Evolutionary conservation across 257 asterid genomes (phyloP).

Genomic region (Dorcoceras hygrometricum): DNA sequence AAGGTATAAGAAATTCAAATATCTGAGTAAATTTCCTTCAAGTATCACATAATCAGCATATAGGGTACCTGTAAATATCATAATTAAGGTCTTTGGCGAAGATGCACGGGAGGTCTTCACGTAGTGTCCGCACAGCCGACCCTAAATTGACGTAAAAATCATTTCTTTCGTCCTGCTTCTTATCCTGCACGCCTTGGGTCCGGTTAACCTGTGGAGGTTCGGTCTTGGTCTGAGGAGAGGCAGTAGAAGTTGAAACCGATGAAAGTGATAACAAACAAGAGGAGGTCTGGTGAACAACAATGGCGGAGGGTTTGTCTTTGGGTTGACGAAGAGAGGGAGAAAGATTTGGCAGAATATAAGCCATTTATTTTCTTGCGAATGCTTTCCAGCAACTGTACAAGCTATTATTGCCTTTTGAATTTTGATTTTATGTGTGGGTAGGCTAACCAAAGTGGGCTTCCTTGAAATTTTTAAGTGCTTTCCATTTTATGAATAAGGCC

Average conservation of each 20-base stretch:
- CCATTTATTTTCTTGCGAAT: conserved; percentile 39
- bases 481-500: too few species aligned
- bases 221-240: conserved; percentile 35
- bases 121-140: conserved; percentile 77
- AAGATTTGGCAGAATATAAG: conserved; percentile 68
- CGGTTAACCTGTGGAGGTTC: conserved; percentile 42
- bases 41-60: background rate
- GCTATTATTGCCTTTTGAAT: too few species aligned
- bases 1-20: background rate
- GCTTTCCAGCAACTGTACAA: too few species aligned
- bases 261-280: conserved; percentile 14
- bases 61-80: conserved; percentile 68
- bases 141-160: conserved; percentile 85
- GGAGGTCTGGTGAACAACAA: conserved; percentile 23
- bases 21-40: background rate
- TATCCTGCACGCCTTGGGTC: conserved; percentile 38
- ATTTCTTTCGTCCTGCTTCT: conserved; percentile 41
- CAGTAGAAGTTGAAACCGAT: conserved; percentile 22
- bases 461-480: too few species aligned
- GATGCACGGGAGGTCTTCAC: conserved; percentile 76
- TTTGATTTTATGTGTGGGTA: too few species aligned
- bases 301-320: conserved; percentile 42
- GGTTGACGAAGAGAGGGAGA: conserved; percentile 46
- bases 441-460: too few species aligned
- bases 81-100: conserved; percentile 81